Evolutionary conservation across 2,329 filamentous ascomycete species (phyloP).

Genomic region (Colletotrichum eremochloae): DNA sequence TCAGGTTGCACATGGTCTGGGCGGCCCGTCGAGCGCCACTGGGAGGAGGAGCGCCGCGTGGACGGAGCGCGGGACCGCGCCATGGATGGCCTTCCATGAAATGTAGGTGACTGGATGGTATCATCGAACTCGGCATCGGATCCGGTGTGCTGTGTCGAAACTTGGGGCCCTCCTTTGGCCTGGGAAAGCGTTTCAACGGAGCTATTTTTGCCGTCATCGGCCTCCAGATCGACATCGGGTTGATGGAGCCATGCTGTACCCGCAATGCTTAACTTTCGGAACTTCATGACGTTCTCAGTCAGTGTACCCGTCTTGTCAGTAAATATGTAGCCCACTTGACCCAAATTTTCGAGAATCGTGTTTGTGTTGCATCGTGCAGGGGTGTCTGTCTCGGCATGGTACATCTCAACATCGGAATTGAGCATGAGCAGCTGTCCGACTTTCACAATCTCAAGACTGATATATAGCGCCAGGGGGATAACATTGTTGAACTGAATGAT

Average conservation of each 20-base stretch:
- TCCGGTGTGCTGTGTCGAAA: constrained; percentile 26
- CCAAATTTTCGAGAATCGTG: constrained; percentile 93
- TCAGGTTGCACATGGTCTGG: constrained; percentile 67
- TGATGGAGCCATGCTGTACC: constrained; percentile 92
- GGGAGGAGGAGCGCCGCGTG: constrained; percentile 61
- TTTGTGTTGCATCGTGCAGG: constrained; percentile 92
- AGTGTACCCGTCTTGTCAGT: constrained; percentile 96
- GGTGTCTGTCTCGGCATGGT: constrained; percentile 85
- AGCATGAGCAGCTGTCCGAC: constrained; percentile 82
- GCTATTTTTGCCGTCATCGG: constrained; percentile 34
- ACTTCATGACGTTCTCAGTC: constrained; percentile 96
- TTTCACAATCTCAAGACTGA: constrained; percentile 90
- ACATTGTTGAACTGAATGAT: constrained; percentile 98
- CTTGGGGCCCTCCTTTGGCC: constrained; percentile 7
- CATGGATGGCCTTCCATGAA: constrained; percentile 44
- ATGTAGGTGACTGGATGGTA: constrained; percentile 18
- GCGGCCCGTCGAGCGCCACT: constrained; percentile 63
- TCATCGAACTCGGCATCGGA: constrained; percentile 20
- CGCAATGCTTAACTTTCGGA: constrained; percentile 90
- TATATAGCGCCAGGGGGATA: constrained; percentile 91
- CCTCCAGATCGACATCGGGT: constrained; percentile 69
- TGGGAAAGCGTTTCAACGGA: constrained; percentile 19
- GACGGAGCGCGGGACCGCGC: constrained; percentile 48
- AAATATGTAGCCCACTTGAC: constrained; percentile 91
- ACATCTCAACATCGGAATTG: constrained; percentile 89